Conservation (phyloP, 495 filamentous ascomycete genomes). For the Parathielavia appendiculata region DNA sequence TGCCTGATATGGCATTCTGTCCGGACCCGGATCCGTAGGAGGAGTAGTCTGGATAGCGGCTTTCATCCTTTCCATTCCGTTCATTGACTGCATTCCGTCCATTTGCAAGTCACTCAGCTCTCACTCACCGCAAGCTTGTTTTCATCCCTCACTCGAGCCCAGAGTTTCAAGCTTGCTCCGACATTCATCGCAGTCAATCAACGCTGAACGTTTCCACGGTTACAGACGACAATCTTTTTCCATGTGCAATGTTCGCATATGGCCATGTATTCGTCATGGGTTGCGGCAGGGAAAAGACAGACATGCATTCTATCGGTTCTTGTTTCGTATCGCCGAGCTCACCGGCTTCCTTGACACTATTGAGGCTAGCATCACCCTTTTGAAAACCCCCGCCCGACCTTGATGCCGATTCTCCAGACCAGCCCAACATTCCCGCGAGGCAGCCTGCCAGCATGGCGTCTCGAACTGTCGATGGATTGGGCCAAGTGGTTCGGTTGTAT, state of each 20-base stretch:
- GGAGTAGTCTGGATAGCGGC: neutral
- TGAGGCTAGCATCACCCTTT: neutral
- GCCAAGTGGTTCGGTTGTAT: constrained; percentile 8
- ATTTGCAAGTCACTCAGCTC: constrained; percentile 1
- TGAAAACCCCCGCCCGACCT: neutral
- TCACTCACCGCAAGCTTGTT: too few species aligned
- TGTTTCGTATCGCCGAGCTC: neutral
- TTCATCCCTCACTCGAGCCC: too few species aligned
- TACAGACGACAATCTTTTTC: neutral
- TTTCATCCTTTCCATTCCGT: neutral
- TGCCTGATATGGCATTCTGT: neutral
- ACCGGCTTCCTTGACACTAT: neutral
- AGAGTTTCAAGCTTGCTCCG: too few species aligned
- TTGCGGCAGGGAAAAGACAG: constrained; percentile 10
- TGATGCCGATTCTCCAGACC: constrained; percentile 10
- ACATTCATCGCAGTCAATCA: too few species aligned
- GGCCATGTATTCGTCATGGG: constrained; percentile 7
- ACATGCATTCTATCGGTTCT: constrained; percentile 15
- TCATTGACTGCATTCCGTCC: neutral
- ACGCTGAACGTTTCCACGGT: neutral
- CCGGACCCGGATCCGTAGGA: neutral
- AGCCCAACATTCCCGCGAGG: neutral
- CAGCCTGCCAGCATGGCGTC: neutral
- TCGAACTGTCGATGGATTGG: neutral
- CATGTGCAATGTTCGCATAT: neutral